Percentiles rank a stretch among this genome's conserved stretches.
Evolutionary conservation across 2,329 filamentous ascomycete genomes (phyloP).

Genomic region (Moelleriella libera): DNA sequence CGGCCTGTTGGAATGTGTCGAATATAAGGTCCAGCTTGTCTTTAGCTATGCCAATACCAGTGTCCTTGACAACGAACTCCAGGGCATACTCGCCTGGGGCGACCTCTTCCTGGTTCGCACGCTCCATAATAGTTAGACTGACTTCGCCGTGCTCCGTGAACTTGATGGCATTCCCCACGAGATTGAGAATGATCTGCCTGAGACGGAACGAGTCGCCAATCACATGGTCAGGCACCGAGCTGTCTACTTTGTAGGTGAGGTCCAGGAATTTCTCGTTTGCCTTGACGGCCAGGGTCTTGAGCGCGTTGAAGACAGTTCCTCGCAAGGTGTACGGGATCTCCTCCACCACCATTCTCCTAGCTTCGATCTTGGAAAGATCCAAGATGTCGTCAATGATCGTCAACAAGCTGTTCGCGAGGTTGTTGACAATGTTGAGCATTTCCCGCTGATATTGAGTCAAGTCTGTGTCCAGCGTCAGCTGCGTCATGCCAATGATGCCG

Average conservation of each 20-base stretch:
- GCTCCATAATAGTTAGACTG: conserved; percentile 73
- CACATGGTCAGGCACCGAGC: conserved; percentile 85
- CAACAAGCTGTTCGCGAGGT: conserved; percentile 84
- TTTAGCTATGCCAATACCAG: conserved; percentile 87
- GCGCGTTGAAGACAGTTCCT: conserved; percentile 89
- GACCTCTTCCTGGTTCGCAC: conserved; percentile 47
- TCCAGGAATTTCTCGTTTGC: conserved; percentile 92
- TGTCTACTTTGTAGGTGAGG: conserved; percentile 86
- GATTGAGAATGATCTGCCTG: conserved; percentile 89
- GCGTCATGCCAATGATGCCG: conserved; percentile 96
- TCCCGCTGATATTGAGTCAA: conserved; percentile 90
- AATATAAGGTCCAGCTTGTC: conserved; percentile 97
- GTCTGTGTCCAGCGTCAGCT: conserved; percentile 88
- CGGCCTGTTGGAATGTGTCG: conserved; percentile 97
- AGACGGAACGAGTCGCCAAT: conserved; percentile 94
- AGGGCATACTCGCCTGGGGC: conserved; percentile 72
- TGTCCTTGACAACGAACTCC: conserved; percentile 91
- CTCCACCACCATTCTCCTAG: conserved; percentile 95
- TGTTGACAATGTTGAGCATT: conserved; percentile 97
- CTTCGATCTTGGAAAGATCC: conserved; percentile 73
- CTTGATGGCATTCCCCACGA: conserved; percentile 97
- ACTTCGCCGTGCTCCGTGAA: conserved; percentile 97
- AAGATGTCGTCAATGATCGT: conserved; percentile 88
- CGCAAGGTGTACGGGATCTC: conserved; percentile 92
- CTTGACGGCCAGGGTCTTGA: conserved; percentile 94